Evolutionary conservation across 192 early-diverging fungal genomes (phyloP).

Genomic region (Gonapodya prolifera): DNA sequence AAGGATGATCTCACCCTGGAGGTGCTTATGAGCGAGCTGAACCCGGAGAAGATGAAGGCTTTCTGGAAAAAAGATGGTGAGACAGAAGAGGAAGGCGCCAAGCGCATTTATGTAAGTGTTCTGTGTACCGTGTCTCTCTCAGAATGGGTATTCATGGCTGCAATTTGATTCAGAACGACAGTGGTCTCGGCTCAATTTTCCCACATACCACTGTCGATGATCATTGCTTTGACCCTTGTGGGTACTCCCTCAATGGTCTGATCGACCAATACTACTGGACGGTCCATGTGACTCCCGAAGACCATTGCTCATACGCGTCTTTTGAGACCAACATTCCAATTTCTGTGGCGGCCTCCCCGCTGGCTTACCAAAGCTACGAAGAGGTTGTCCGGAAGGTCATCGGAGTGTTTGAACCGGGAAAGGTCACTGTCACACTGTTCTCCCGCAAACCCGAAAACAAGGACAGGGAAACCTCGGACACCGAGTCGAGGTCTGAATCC

Average conservation of each 20-base stretch:
- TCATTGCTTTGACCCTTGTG: constrained; percentile 88
- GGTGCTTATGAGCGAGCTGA: constrained; percentile 89
- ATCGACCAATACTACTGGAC: constrained; percentile 81
- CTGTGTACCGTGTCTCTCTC: constrained; percentile 21
- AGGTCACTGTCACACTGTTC: constrained; percentile 70
- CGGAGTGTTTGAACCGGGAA: constrained; percentile 66
- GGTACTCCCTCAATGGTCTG: constrained; percentile 88
- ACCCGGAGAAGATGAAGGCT: constrained; percentile 58
- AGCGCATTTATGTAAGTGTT: constrained; percentile 14
- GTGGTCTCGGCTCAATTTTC: constrained; percentile 72
- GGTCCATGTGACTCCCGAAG: constrained; percentile 96
- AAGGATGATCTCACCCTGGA: constrained; percentile 85
- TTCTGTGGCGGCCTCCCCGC: constrained; percentile 24
- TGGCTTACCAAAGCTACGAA: constrained; percentile 40
- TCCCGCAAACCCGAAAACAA: constrained; percentile 16
- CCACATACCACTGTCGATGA: constrained; percentile 74
- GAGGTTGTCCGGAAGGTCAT: constrained; percentile 63
- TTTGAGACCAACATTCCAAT: constrained; percentile 89
- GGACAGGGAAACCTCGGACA: constrained; percentile 23
- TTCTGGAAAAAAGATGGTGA: constrained; percentile 46
- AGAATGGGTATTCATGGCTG: constrained; percentile 4
- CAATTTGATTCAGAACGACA: constrained; percentile 28
- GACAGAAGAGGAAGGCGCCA: constrained; percentile 20
- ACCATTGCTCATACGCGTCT: constrained; percentile 96
- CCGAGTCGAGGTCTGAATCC: constrained; percentile 18